Evolutionary conservation across 371 early-diverging fungal species (phyloP).

Genomic region (Syncephalastrum sp.): DNA sequence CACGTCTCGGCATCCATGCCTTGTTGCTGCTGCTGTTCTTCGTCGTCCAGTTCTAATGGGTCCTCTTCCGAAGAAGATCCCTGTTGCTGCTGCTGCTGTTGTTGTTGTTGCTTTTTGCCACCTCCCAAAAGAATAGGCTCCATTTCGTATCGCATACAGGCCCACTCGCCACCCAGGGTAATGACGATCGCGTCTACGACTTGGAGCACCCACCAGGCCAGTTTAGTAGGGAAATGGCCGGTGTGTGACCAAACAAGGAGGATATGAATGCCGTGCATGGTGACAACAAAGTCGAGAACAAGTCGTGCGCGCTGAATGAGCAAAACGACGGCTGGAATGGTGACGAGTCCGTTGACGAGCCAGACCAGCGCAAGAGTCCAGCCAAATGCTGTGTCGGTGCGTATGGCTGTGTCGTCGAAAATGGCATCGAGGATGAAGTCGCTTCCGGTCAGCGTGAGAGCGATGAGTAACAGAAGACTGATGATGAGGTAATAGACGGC

Average conservation of each 20-base stretch:
- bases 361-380: slow-evolving; percentile 70
- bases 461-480: slow-evolving; percentile 51
- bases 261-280: slow-evolving; percentile 72
- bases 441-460: slow-evolving; percentile 61
- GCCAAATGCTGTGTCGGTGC: slow-evolving; percentile 71
- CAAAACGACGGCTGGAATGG: slow-evolving; percentile 54
- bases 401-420: slow-evolving; percentile 59
- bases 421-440: slow-evolving; percentile 69
- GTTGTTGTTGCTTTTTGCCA: slow-evolving; percentile 11
- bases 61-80: slow-evolving; percentile 10
- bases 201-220: slow-evolving; percentile 74
- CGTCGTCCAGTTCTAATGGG: slow-evolving; percentile 6
- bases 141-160: slow-evolving; percentile 82
- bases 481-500: slow-evolving; percentile 61
- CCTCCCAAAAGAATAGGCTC: slow-evolving; percentile 68
- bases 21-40: slow-evolving; percentile 9
- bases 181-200: slow-evolving; percentile 53
- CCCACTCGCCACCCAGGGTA: slow-evolving; percentile 80
- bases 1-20: neutral
- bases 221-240: slow-evolving; percentile 55
- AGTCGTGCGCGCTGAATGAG: slow-evolving; percentile 80
- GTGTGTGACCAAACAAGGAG: slow-evolving; percentile 60
- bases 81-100: slow-evolving; percentile 15
- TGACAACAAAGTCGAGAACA: slow-evolving; percentile 80
- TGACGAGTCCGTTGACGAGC: slow-evolving; percentile 57